These are phyloP conservation scores for Termitomyces sp. DNA, from an alignment of 768 basidiomycete genomes.

Conservation along the genomic window DNA sequence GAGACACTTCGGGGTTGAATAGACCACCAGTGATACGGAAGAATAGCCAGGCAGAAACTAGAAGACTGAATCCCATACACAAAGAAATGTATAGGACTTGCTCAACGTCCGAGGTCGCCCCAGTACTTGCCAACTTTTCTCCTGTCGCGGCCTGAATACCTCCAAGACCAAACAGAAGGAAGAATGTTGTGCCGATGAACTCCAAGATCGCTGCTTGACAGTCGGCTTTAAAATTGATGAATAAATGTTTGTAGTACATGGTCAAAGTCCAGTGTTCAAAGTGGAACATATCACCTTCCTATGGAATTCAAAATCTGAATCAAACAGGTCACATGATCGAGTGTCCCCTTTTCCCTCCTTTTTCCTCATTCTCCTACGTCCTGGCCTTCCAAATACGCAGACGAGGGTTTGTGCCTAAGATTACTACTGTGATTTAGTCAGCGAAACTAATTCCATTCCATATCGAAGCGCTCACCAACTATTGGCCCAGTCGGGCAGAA, in stretches of 20 bases:
- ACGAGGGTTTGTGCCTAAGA: too few relatives aligned
- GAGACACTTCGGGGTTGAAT: slow-evolving; percentile 61
- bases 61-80: slow-evolving; percentile 56
- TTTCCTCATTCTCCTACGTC: too few relatives aligned
- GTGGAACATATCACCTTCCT: not conserved
- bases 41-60: slow-evolving; percentile 65
- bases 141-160: slow-evolving; percentile 53
- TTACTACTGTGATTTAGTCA: too few relatives aligned
- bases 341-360: too few relatives aligned
- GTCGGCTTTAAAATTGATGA: slow-evolving; percentile 31
- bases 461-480: too few relatives aligned
- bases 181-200: slow-evolving; percentile 54
- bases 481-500: too few relatives aligned
- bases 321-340: not conserved
- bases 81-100: slow-evolving; percentile 52
- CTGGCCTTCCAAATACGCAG: too few relatives aligned
- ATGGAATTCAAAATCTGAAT: slow-evolving; percentile 1
- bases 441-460: too few relatives aligned
- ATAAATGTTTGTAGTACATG: slow-evolving; percentile 8
- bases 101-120: slow-evolving; percentile 27
- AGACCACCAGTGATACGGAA: slow-evolving; percentile 58
- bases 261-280: not conserved
- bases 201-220: slow-evolving; percentile 48
- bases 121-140: slow-evolving; percentile 23
- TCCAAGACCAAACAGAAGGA: slow-evolving; percentile 62